These are phyloP conservation scores for Cryphonectria parasitica DNA, from an alignment of 2,329 filamentous ascomycete genomes.

Conservation along the genomic window DNA sequence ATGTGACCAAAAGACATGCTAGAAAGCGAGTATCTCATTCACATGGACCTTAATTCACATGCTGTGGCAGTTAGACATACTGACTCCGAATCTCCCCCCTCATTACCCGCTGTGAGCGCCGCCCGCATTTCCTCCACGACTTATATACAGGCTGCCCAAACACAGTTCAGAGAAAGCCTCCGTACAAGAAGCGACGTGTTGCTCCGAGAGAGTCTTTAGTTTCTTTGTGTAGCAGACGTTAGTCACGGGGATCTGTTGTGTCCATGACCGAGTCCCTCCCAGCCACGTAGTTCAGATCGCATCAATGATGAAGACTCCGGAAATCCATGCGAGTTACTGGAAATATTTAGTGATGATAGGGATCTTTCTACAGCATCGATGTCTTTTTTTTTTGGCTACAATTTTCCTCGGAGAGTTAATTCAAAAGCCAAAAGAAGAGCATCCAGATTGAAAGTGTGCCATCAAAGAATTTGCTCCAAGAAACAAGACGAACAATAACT, in stretches of 20 bases:
- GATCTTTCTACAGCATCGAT: neutral
- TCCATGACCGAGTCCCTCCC: conserved; percentile 1
- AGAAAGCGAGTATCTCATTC: neutral
- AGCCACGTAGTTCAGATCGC: neutral
- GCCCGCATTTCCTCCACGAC: neutral
- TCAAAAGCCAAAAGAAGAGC: neutral
- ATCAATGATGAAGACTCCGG: neutral
- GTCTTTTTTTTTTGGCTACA: neutral
- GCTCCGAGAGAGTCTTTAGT: neutral
- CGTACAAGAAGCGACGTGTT: neutral
- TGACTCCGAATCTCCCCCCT: neutral
- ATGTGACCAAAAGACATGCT: neutral
- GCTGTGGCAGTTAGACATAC: neutral
- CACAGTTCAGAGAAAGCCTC: neutral
- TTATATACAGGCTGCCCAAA: neutral
- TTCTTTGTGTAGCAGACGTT: conserved; percentile 9
- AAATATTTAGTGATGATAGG: neutral
- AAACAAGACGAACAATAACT: neutral
- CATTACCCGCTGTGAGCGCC: neutral
- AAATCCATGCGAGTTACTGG: neutral
- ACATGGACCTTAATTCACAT: neutral
- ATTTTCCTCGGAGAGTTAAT: neutral
- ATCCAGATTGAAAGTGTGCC: neutral
- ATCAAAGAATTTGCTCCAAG: neutral
- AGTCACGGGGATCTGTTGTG: conserved; percentile 6